phyloP scores from a whole-genome alignment of 495 filamentous ascomycete genomes.

The Xylaria cubensis region DNA sequence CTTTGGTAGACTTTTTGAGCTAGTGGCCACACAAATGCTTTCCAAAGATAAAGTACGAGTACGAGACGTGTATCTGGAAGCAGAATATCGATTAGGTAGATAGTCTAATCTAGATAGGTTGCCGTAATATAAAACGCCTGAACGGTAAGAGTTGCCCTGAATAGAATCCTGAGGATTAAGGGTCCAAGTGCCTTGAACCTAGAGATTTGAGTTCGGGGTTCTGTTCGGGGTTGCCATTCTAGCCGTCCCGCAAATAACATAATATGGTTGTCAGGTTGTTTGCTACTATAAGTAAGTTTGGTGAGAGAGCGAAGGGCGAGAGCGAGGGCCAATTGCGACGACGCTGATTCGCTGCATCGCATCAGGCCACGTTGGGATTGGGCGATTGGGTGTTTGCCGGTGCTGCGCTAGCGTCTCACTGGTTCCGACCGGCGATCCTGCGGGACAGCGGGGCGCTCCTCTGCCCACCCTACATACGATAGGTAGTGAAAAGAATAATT shows the following conservation, averaged over 20 bases:
- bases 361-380: slow-evolving; percentile 24
- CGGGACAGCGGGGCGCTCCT: slow-evolving; percentile 9
- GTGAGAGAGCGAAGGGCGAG: not conserved
- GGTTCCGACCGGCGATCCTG: slow-evolving; percentile 15
- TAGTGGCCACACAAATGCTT: not conserved
- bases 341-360: slow-evolving; percentile 13
- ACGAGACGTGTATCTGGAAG: not conserved
- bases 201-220: slow-evolving; percentile 12
- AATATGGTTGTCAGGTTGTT: not conserved
- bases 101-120: too few relatives aligned
- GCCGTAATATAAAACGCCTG: not conserved
- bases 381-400: slow-evolving; percentile 11
- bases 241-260: slow-evolving; percentile 11
- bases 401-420: slow-evolving; percentile 17
- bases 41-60: not conserved
- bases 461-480: not conserved
- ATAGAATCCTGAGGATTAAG: slow-evolving; percentile 8
- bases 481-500: slow-evolving; percentile 21
- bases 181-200: not conserved
- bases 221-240: slow-evolving; percentile 18
- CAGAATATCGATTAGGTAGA: not conserved
- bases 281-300: not conserved
- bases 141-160: not conserved
- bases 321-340: slow-evolving; percentile 1
- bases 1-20: not conserved